These are phyloP conservation scores for Candida piceae DNA, from an alignment of 805 yeast species.

Conservation along the genomic window DNA sequence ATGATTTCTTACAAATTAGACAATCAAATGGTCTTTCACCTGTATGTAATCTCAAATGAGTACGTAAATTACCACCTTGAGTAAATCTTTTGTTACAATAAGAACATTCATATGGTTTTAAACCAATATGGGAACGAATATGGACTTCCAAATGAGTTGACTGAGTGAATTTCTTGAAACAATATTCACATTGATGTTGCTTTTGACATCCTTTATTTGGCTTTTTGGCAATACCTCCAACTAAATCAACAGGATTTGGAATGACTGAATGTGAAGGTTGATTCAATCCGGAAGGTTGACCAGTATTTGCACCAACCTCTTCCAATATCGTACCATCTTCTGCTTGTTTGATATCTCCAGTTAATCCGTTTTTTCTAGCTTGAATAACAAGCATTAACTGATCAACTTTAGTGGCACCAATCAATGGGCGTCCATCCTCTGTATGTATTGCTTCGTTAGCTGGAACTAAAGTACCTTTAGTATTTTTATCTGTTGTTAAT, in stretches of 20 bases:
- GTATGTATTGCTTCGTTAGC: constrained; percentile 42
- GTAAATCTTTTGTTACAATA: constrained; percentile 80
- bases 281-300: constrained; percentile 4
- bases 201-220: constrained; percentile 43
- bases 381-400: constrained; percentile 88
- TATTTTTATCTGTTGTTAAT: constrained; percentile 5
- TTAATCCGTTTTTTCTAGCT: constrained; percentile 74
- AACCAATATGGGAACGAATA: constrained; percentile 80
- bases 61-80: constrained; percentile 84
- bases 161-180: constrained; percentile 78
- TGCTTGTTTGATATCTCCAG: constrained; percentile 57
- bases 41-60: constrained; percentile 81
- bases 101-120: constrained; percentile 75
- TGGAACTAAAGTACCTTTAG: constrained; percentile 32
- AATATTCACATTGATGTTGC: constrained; percentile 68
- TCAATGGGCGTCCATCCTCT: constrained; percentile 62
- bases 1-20: constrained; percentile 66
- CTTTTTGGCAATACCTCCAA: constrained; percentile 78
- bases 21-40: constrained; percentile 91
- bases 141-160: constrained; percentile 91
- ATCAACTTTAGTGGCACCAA: constrained; percentile 88
- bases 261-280: constrained; percentile 34
- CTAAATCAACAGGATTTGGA: constrained; percentile 59
- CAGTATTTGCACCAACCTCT: constrained; percentile 21
- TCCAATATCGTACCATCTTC: constrained; percentile 68